Percentiles rank a stretch among this genome's conserved stretches.
Conservation (phyloP, 331 rosid species). For the Spiraea crenata region DNA sequence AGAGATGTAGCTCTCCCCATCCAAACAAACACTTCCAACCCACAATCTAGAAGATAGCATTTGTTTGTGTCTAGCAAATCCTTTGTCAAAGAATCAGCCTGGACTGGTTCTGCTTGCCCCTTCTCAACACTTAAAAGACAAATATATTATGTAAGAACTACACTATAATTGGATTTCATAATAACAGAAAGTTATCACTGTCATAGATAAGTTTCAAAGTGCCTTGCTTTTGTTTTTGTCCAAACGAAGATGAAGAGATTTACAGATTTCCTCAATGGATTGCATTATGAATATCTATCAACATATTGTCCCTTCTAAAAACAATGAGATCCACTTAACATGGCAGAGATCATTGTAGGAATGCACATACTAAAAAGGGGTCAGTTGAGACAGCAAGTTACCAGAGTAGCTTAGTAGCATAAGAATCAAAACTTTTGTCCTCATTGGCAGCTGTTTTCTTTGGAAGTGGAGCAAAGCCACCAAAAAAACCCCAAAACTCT, state of each 20-base stretch:
- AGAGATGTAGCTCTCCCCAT: constrained; percentile 92
- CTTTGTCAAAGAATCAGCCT: constrained; percentile 65
- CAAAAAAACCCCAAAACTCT: constrained; percentile 97
- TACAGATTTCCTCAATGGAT: not conserved
- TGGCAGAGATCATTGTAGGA: not conserved
- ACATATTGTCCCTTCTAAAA: not conserved
- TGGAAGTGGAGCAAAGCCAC: constrained; percentile 99
- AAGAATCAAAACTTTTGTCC: constrained; percentile 56
- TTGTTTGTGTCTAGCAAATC: constrained; percentile 76
- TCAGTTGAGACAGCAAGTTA: constrained; percentile 40
- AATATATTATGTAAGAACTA: constrained; percentile 35
- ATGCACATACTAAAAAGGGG: constrained; percentile 19
- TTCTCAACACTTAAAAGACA: constrained; percentile 65
- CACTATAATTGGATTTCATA: constrained; percentile 13
- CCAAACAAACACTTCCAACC: constrained; percentile 86
- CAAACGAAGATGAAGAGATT: not conserved
- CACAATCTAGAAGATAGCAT: constrained; percentile 88
- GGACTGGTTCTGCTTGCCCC: constrained; percentile 64
- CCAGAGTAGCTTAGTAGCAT: constrained; percentile 69
- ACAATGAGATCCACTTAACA: constrained; percentile 13
- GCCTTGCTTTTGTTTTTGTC: not conserved
- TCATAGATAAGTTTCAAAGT: not conserved
- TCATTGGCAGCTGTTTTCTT: constrained; percentile 65
- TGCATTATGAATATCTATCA: not conserved
- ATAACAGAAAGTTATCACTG: constrained; percentile 7